phyloP scores from a whole-genome alignment of 208 protist genomes.

The Acanthamoeba triangularis region DNA sequence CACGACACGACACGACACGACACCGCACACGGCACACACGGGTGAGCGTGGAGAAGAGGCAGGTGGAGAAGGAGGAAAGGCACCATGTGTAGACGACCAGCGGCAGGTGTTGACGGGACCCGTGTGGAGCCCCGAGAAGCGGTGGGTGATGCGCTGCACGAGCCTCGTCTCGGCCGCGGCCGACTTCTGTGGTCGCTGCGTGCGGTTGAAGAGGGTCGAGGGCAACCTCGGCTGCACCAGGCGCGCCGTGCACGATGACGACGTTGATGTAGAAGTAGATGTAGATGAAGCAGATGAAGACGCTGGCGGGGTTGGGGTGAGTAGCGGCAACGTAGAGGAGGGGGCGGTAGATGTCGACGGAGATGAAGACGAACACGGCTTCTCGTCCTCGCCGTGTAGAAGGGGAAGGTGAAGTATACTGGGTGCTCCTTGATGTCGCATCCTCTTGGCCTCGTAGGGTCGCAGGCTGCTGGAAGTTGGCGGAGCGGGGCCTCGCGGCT shows the following conservation, averaged over 20 bases:
- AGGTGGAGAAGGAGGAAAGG: background rate
- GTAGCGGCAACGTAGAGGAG: background rate
- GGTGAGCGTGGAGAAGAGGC: background rate
- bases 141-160: background rate
- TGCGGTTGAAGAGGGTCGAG: constrained; percentile 39
- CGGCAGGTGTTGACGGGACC: background rate
- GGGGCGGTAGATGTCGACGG: background rate
- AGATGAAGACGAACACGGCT: background rate
- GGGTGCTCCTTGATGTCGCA: background rate
- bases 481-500: background rate
- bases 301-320: background rate
- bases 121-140: constrained; percentile 1
- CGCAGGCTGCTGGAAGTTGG: background rate
- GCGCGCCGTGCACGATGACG: background rate
- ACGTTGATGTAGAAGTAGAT: background rate
- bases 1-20: background rate
- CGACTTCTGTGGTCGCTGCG: background rate
- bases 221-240: constrained; percentile 4
- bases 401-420: background rate
- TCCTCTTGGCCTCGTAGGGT: background rate
- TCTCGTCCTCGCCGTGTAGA: background rate
- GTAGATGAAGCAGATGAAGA: background rate
- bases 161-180: background rate
- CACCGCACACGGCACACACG: background rate
- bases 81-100: constrained; percentile 13